A percentile compares a stretch with the other conserved stretches of the same genome.
Evolutionary conservation across 208 protist species (phyloP).

Genomic region (Endotrypanum monterogeii): DNA sequence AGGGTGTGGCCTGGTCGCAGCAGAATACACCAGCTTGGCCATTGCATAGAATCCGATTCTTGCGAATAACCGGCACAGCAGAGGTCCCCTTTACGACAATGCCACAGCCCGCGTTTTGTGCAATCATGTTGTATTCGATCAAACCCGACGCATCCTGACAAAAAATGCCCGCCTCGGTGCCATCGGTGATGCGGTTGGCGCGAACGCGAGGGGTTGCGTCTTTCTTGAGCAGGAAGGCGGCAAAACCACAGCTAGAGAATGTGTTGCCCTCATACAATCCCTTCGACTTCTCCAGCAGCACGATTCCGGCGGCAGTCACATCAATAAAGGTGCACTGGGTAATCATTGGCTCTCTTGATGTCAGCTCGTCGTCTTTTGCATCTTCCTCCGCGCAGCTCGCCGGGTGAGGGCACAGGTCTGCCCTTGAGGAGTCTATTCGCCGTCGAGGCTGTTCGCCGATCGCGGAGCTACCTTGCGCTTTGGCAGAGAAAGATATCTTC

Average conservation of each 20-base stretch:
- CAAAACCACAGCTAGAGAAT: conserved; percentile 80
- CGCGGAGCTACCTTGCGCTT: not conserved
- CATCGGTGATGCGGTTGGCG: conserved; percentile 72
- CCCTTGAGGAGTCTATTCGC: not conserved
- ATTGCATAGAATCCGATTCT: conserved; percentile 76
- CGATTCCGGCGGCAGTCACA: conserved; percentile 69
- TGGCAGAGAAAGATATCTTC: conserved; percentile 1
- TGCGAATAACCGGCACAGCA: conserved; percentile 55
- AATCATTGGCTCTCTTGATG: conserved; percentile 51
- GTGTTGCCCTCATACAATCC: conserved; percentile 77
- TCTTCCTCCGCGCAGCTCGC: not conserved
- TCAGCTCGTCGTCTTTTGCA: conserved; percentile 9
- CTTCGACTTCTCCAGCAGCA: conserved; percentile 61
- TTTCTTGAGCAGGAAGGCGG: conserved; percentile 78
- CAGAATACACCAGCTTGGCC: conserved; percentile 83
- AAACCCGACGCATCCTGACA: conserved; percentile 75
- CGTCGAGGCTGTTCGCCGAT: not conserved
- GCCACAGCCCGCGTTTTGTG: conserved; percentile 76
- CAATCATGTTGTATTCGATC: conserved; percentile 84
- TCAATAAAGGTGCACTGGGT: conserved; percentile 83
- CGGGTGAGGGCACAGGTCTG: not conserved
- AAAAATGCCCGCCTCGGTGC: conserved; percentile 81
- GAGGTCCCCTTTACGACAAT: conserved; percentile 73
- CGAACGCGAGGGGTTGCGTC: conserved; percentile 50
- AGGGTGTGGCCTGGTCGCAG: conserved; percentile 61